Evolutionary conservation across 176 grass and related monocot genomes (phyloP), one percentile per base, ranked within the genome.

Genomic region (Chrysopogon serrulatus): DNA sequence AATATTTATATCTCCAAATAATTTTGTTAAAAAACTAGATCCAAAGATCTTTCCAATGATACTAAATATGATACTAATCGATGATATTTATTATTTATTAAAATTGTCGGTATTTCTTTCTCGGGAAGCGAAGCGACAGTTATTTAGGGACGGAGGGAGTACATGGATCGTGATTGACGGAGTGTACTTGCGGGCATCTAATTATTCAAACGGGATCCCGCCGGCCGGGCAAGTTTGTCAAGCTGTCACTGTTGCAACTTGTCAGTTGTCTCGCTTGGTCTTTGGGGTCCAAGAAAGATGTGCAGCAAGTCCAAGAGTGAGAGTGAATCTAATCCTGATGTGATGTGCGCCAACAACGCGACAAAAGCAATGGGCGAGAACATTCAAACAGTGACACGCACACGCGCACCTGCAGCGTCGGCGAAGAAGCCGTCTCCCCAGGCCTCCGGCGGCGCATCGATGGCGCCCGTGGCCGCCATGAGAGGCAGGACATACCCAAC

Each of bases 401-500:
- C 57, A 18, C 34, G 62, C 15, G 31, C 62, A 96, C 94, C 94
- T 88, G 94, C 94, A 19, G 90, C 87, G 76, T 94, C 92, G 39
- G 94, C 86, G 85, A 96, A 96, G 67, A 87, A 93, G 43, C 91
- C 94, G 84, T 96, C 87, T 15, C 86, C 88, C 94, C 94, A 96
- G 32, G 72, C 74, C 45, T 89, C 85, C 32, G 90, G 90, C 33
- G 90, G 79, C 27, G 77, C 85, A 24, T 90, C 82, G 49, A 88
- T 62, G 42, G 94, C 86, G 41, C 94, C 91, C 0, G 86, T 96
- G 14, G 77, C 89, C 2, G 86, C 90, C 87, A 93, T 39, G 68
- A 96, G 88, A 19, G 94, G 94, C 36, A 92, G 84, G 51, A 96
- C 81, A 73, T 96, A 96, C 2, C 94, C 85, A 21, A 93, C 64